phyloP scores from a whole-genome alignment of 257 asterid species.

The Osmanthus fragrans region DNA sequence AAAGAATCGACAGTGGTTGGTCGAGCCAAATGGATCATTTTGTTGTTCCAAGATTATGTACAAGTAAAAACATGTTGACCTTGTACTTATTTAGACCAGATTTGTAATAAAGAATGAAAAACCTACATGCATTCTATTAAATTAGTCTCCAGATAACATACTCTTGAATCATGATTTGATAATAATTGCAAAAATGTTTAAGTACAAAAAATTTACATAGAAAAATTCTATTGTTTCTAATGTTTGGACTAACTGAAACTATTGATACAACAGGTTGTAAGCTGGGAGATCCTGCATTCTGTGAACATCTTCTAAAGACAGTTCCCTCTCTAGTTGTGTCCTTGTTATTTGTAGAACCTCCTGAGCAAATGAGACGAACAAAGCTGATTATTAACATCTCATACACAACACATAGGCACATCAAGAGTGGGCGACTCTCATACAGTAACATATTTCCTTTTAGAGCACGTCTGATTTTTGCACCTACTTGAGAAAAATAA shows the following conservation, averaged over 20 bases:
- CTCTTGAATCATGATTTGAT: not conserved
- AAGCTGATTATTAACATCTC: not conserved
- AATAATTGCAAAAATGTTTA: not conserved
- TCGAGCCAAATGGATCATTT: not conserved
- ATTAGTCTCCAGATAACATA: not conserved
- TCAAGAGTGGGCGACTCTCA: not conserved
- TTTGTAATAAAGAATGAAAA: not conserved
- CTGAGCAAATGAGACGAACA: conserved; percentile 31
- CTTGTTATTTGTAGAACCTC: conserved; percentile 78
- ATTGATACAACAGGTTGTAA: conserved; percentile 57
- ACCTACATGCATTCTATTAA: not conserved
- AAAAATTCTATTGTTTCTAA: not conserved
- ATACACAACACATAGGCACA: not conserved
- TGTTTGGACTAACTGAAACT: not conserved
- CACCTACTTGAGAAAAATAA: not conserved
- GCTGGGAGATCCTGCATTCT: conserved; percentile 81
- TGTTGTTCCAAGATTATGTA: not conserved
- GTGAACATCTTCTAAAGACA: conserved; percentile 79
- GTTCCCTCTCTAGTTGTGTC: conserved; percentile 78
- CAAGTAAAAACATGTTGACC: not conserved
- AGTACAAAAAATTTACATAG: not conserved
- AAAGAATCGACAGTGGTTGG: not conserved
- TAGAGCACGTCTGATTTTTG: not conserved
- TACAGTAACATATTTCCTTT: not conserved
- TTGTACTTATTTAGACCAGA: not conserved